Base-by-base conservation (phyloP, 768 basidiomycete species). In the Collybia nuda region DNA sequence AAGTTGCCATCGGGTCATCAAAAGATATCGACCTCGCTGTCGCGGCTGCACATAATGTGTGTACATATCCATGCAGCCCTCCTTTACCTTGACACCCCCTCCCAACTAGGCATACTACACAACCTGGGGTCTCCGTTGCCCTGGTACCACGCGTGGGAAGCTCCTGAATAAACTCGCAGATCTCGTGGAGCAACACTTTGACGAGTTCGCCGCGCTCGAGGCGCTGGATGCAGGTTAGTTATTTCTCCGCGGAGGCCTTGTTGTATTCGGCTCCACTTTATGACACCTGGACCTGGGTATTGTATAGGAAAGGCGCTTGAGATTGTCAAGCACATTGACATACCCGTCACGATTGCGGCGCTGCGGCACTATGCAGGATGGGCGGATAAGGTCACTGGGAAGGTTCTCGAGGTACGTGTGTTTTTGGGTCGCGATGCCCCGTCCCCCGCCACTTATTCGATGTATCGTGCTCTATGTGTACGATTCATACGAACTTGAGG, bases 321-420 rank as follows among this genome's bases (percentile, higher is more conserved):
- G 7, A 67, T 64, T 64, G 67, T 78, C 32, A 79, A 69, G 53
- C 66, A 59, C 24, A 65, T 58, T 0, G 85, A 85, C 55, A 61
- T 85, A 4, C 54, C 56, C 3, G 66, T 65, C 44, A 64, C 74
- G 3, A 69, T 79, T 52, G 69, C 63, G 29, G 67, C 71, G 42
- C 62, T 88, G 54, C 71, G 78, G 23, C 91, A 90, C 69, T 93
- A 85, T 59, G 86, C 80, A 38, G 90, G 89, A 24, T 85, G 85
- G 80, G 85, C 88, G 40, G 90, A 89, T 73, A 91, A 91, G 70
- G 65, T 81, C 42, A 67, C 73, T 2, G 84, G 82, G 14, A 76
- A 85, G 62, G 76, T 76, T 14, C 77, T 86, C 64, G 84, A 87
- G 43, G 52, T 51, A 29, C 18, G 23, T 55, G 32, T 32, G n/a